Evolutionary conservation across 176 grass and related monocot species (phyloP).

Genomic region (Microstegium vimineum): DNA sequence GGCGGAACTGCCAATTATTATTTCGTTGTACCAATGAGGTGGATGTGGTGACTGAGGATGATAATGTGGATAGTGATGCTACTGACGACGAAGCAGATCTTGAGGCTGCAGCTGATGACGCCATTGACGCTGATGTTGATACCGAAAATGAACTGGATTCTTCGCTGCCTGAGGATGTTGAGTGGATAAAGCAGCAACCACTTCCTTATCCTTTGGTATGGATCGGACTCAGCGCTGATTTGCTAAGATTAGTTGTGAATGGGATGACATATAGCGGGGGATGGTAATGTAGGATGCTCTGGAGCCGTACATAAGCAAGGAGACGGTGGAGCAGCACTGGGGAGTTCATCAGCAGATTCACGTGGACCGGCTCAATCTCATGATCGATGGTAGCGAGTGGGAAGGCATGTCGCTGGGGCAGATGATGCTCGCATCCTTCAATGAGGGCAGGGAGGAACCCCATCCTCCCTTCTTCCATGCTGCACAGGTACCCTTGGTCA

Average conservation of each 20-base stretch:
- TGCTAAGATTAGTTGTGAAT: background rate
- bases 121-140: background rate
- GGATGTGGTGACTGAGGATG: slow-evolving; percentile 20
- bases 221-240: background rate
- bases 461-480: slow-evolving; percentile 65
- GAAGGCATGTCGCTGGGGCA: slow-evolving; percentile 64
- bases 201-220: slow-evolving; percentile 59
- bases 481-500: slow-evolving; percentile 44
- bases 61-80: background rate
- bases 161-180: slow-evolving; percentile 1
- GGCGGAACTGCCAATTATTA: background rate
- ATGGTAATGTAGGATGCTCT: slow-evolving; percentile 52
- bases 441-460: slow-evolving; percentile 57
- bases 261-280: background rate
- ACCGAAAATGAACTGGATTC: background rate
- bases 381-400: slow-evolving; percentile 65
- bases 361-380: slow-evolving; percentile 62
- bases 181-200: slow-evolving; percentile 51
- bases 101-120: background rate
- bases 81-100: background rate
- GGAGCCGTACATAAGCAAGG: slow-evolving; percentile 82
- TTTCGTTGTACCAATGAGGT: slow-evolving; percentile 1
- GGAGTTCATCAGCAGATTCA: slow-evolving; percentile 57
- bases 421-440: slow-evolving; percentile 73
- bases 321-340: slow-evolving; percentile 75